Evolutionary conservation across 371 early-diverging fungal species (phyloP).

Genomic region (Coemansia sp.): DNA sequence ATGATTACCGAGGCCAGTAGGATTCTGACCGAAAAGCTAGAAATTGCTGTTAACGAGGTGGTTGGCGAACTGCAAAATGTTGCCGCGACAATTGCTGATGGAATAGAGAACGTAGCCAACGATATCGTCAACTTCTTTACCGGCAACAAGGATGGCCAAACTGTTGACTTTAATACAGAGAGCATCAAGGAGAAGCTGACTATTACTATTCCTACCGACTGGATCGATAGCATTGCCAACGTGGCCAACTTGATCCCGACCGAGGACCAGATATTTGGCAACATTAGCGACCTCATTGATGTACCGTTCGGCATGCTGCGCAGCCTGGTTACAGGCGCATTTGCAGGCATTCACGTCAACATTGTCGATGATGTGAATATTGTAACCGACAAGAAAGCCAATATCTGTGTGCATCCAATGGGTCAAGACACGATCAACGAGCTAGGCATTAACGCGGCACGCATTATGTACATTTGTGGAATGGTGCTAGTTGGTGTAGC

Average conservation of each 20-base stretch:
- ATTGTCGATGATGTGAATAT: constrained; percentile 15
- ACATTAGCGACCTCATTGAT: constrained; percentile 33
- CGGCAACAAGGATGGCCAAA: background rate
- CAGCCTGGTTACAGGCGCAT: constrained; percentile 8
- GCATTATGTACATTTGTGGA: constrained; percentile 22
- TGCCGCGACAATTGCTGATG: constrained; percentile 13
- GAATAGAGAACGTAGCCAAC: constrained; percentile 19
- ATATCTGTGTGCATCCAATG: constrained; percentile 27
- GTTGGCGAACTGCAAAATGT: constrained; percentile 22
- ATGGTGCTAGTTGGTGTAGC: constrained; percentile 22
- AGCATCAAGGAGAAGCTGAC: constrained; percentile 22
- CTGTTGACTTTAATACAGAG: constrained; percentile 19
- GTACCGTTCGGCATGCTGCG: constrained; percentile 33
- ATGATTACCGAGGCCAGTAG: constrained; percentile 20
- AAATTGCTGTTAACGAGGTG: constrained; percentile 28
- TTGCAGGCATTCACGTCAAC: constrained; percentile 12
- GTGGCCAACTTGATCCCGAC: constrained; percentile 36
- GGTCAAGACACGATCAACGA: constrained; percentile 24
- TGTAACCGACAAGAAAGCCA: constrained; percentile 8
- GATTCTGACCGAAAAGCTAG: constrained; percentile 28
- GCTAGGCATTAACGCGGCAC: constrained; percentile 11
- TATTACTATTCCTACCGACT: constrained; percentile 35
- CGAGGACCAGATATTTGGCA: constrained; percentile 44
- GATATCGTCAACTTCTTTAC: constrained; percentile 13
- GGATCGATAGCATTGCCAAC: constrained; percentile 29